phyloP scores from a whole-genome alignment of 2,329 filamentous ascomycete genomes.

The Fusarium sp. region DNA sequence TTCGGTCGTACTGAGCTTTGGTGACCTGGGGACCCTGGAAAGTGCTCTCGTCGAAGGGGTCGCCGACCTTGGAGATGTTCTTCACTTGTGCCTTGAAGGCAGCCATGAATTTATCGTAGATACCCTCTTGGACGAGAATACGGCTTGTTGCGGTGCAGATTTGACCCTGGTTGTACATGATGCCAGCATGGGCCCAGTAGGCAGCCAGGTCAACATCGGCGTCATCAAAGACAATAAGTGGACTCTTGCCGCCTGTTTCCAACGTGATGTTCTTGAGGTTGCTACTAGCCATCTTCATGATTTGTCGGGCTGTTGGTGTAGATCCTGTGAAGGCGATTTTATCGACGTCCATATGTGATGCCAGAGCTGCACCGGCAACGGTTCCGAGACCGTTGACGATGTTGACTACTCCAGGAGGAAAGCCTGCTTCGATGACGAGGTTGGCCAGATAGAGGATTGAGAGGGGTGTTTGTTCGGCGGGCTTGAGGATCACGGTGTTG shows the following conservation, averaged over 20 bases:
- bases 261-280: constrained; percentile 76
- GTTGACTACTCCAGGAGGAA: constrained; percentile 83
- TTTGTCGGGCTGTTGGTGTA: constrained; percentile 76
- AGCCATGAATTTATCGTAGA: constrained; percentile 72
- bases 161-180: constrained; percentile 73
- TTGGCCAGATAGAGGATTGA: constrained; percentile 74
- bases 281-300: constrained; percentile 80
- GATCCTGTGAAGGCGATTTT: constrained; percentile 86
- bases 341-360: constrained; percentile 75
- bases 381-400: constrained; percentile 78
- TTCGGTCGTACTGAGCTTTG: constrained; percentile 76
- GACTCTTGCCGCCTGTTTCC: constrained; percentile 76
- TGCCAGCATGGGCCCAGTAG: constrained; percentile 65
- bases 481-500: constrained; percentile 74
- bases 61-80: constrained; percentile 71
- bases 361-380: constrained; percentile 76
- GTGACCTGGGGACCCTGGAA: constrained; percentile 83
- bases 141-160: constrained; percentile 75
- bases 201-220: constrained; percentile 76
- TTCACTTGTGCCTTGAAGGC: constrained; percentile 28
- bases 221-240: constrained; percentile 73
- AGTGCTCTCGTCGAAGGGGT: constrained; percentile 76
- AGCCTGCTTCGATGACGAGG: constrained; percentile 78
- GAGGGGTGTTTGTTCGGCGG: constrained; percentile 75
- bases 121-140: constrained; percentile 71